These are phyloP conservation scores for Lentinula novae-zelandiae DNA, from an alignment of 1,284 basidiomycete genomes.

Conservation along the genomic window DNA sequence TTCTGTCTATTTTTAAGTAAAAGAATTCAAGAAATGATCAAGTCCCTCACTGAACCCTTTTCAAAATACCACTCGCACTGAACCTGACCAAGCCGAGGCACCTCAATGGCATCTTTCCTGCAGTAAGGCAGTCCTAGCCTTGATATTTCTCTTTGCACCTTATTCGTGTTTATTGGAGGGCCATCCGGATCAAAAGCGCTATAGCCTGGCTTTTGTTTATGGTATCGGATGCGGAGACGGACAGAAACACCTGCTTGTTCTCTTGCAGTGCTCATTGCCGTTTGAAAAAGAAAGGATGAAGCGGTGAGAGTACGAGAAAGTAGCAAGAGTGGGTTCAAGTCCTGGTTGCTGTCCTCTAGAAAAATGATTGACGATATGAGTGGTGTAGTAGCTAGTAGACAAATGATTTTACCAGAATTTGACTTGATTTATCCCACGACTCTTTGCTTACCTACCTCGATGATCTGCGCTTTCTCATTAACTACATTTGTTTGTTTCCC, in stretches of 20 bases:
- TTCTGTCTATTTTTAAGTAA: not conserved
- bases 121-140: constrained; percentile 1
- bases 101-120: not conserved
- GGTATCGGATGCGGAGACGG: constrained; percentile 1
- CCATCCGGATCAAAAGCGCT: not conserved
- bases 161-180: not conserved
- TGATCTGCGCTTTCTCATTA: too few species aligned
- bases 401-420: too few species aligned
- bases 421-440: too few species aligned
- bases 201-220: not conserved
- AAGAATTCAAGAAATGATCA: not conserved
- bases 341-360: too few species aligned
- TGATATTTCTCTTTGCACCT: constrained; percentile 3
- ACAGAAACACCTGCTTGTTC: not conserved
- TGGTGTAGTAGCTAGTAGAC: too few species aligned
- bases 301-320: not conserved
- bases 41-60: not conserved
- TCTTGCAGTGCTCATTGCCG: not conserved
- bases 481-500: too few species aligned
- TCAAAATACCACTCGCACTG: constrained; percentile 4
- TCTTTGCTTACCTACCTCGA: too few species aligned
- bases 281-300: not conserved
- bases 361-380: too few species aligned
- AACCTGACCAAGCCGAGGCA: not conserved
- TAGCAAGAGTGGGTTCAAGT: too few species aligned